Evolutionary conservation across 1,284 basidiomycete species (phyloP).

Genomic region (Wallemia hederae): DNA sequence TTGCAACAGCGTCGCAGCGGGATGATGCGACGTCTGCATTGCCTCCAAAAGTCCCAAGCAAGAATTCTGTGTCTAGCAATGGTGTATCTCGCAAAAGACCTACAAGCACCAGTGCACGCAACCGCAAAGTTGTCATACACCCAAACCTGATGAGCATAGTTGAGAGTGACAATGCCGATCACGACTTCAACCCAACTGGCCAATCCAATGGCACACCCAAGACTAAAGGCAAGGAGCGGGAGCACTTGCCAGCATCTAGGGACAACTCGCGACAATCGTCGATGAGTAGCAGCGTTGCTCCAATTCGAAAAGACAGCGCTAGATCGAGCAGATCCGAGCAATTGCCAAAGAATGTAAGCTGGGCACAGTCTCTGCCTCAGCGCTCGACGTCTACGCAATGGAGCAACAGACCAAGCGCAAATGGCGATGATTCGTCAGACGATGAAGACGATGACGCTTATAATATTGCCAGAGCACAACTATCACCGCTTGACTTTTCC

Average conservation of each 20-base stretch:
- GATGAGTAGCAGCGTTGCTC: background rate
- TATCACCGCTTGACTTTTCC: background rate
- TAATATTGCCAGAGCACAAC: background rate
- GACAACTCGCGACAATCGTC: background rate
- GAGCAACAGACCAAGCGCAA: background rate
- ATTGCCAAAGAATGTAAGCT: background rate
- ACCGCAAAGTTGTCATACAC: background rate
- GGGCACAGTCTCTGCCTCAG: background rate
- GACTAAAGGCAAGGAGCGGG: background rate
- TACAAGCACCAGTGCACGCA: background rate
- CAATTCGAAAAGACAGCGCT: background rate
- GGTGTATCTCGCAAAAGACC: background rate
- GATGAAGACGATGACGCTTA: background rate
- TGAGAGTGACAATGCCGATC: background rate
- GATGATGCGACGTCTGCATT: background rate
- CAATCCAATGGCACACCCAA: too few species aligned
- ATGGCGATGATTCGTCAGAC: background rate
- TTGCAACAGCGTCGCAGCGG: background rate
- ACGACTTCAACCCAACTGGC: background rate
- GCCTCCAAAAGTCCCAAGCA: background rate
- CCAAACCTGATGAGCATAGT: background rate
- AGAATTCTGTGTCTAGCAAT: background rate
- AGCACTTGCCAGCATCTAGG: background rate
- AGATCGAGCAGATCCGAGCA: background rate
- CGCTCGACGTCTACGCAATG: background rate